Base-by-base conservation (phyloP, 768 basidiomycete genomes). In the Boletales sp. region DNA sequence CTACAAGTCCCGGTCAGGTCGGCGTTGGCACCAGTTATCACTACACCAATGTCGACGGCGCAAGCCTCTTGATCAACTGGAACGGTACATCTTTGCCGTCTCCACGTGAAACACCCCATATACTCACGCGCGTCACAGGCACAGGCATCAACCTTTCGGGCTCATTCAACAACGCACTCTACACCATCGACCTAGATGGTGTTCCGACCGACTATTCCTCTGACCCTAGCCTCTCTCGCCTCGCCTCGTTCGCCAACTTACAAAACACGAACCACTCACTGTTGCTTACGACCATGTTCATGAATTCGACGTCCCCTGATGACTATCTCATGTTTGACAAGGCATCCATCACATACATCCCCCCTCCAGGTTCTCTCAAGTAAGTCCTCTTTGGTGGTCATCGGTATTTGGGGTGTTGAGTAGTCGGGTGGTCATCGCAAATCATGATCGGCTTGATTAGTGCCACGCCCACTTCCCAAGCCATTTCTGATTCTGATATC, bases 131-230 rank as follows among this genome's bases (percentile, higher is more conserved):
- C 51, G 19, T 36, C 30, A 35, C 59, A 89, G 87, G 87, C 40
- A 87, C 80, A 21, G 83, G 78, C 21, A 80, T 88, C 34, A 70
- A 79, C 53, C 71, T 89, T 27, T 57, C 74, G 29, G 87, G 87
- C 30, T 76, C 76, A 49, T 72, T 72, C 5, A 69, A 68, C 40
- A 47, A 67, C 34, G 72, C 78, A 5, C 59, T 66, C 19, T 86
- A 81, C 60, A 60, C 66, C 9, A 60, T 86, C 47, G 63, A 67
- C 7, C 70, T 88, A 47, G 86, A 90, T 58, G 79, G 79, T 37
- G 45, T 50, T 5, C 45, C 63, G 11, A 58, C 63, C 27, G 24
- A 63, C 43, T 57, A 63, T 40, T 58, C 59, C 14, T 45, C 68
- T 15, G 52, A 66, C 40, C 44, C 66, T 5, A 38, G 50, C 6